Base-by-base conservation (phyloP, 2,329 filamentous ascomycete species). In the Calonectria fujianensis region DNA sequence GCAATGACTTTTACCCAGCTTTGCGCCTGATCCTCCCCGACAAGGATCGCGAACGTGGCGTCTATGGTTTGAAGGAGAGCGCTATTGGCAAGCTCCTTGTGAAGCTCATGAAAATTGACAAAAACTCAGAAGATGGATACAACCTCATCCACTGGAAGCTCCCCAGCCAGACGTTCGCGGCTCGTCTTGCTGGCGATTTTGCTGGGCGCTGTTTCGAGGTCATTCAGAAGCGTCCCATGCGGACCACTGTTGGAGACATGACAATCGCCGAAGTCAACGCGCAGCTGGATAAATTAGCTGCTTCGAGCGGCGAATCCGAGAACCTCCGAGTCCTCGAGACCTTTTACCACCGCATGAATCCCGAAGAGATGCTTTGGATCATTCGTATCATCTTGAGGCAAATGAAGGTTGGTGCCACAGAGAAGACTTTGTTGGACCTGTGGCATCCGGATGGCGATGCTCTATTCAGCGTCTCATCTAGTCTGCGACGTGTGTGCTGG, bases 51-150 rank as follows among this genome's bases (percentile, higher is more conserved):
- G 96, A 98, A 81, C 92, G 97, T 63, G 94, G 94, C 24, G 96
- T 98, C 88, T 99, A 98, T 81, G 95, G 96, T 0, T 88, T 99
- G 51, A 98, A 98, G 83, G 97, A 99, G 87, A 96, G 94, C 83
- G 91, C 93, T 7, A 96, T 99, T 74, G 96, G 94, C 13, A 98
- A 96, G 82, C 87, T 98, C 27, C 88, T 98, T n/a, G 94, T 98
- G 73, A 96, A 96, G 82, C 90, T 98, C 50, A 94, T 98, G 89
- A 96, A 96, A 82, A 98, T 99, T 80, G 94, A 96, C 86, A 95
- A 94, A 80, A 93, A 96, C 80, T 97, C 95, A 0, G 95, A 98
- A 76, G 96, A 98, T 86, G 96, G 93, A 0, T 93, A 94, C 82
- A 95, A 91, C 77, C 88, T 99, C 31, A 85, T 97, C 70, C 95